Conservation (phyloP, 148 eudicot species). For the Silene uniflora region DNA sequence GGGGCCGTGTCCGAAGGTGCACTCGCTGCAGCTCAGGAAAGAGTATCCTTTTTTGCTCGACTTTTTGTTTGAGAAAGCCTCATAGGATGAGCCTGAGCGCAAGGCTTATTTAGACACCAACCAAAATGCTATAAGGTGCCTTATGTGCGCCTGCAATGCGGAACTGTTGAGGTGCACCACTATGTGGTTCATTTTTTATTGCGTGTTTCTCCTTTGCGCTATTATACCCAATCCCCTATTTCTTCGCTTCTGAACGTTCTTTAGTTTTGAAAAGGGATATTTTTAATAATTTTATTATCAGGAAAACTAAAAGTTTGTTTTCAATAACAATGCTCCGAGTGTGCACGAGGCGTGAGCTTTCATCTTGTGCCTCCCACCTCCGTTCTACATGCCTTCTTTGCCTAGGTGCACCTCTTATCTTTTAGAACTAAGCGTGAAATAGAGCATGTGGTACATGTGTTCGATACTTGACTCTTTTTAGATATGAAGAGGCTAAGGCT, state of each 20-base stretch:
- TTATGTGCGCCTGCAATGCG: not conserved
- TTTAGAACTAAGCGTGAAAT: not conserved
- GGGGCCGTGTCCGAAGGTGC: conserved; percentile 99
- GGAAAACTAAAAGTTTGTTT: too few relatives aligned
- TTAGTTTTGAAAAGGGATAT: not conserved
- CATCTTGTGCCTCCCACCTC: not conserved
- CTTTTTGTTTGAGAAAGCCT: not conserved
- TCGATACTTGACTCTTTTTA: conserved; percentile 42
- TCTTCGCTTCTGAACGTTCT: not conserved
- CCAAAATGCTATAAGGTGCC: not conserved
- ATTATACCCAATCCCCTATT: not conserved
- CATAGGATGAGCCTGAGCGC: not conserved
- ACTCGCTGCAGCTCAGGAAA: conserved; percentile 86
- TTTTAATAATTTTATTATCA: too few relatives aligned
- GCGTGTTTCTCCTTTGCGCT: not conserved
- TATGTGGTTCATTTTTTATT: not conserved
- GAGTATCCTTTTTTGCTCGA: conserved; percentile 68
- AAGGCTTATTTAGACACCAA: not conserved
- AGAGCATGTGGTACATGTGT: not conserved
- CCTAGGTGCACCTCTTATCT: not conserved
- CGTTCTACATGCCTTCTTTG: not conserved
- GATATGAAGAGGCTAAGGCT: conserved; percentile 85
- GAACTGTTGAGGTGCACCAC: not conserved
- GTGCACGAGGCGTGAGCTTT: not conserved
- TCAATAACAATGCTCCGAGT: not conserved